These are phyloP conservation scores for Dicorynia guianensis DNA, from an alignment of 306 rosid species.

Conservation along the genomic window DNA sequence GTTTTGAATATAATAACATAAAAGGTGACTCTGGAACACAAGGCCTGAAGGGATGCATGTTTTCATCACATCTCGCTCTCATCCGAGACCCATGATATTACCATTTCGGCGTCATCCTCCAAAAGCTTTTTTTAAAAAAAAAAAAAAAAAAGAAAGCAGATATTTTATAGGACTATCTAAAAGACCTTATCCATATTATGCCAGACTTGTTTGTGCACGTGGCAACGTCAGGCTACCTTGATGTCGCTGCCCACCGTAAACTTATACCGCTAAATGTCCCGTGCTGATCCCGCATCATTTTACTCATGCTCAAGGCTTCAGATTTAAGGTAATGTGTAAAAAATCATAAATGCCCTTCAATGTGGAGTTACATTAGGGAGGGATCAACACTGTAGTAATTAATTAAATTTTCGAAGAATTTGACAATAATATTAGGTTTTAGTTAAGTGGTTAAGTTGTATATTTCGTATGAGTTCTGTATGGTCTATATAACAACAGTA, in stretches of 20 bases:
- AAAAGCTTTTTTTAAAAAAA: not conserved
- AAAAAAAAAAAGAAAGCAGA: not conserved
- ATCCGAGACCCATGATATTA: not conserved
- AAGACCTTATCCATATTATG: conserved; percentile 43
- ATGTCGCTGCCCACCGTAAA: conserved; percentile 45
- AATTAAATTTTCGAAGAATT: not conserved
- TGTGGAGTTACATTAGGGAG: not conserved
- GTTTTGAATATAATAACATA: too few species aligned
- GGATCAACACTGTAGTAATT: not conserved
- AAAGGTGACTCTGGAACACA: too few species aligned
- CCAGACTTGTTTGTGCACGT: conserved; percentile 45
- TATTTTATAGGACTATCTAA: not conserved
- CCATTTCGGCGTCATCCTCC: not conserved
- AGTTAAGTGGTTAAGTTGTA: too few species aligned
- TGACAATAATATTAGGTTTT: too few species aligned
- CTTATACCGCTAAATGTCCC: not conserved
- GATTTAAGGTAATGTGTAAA: not conserved
- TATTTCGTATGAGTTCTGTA: too few species aligned
- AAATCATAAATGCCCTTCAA: conserved; percentile 38
- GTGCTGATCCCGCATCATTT: conserved; percentile 20
- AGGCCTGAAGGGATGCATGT: too few species aligned
- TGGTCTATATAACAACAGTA: too few species aligned
- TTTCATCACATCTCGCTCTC: not conserved
- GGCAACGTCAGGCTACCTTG: conserved; percentile 40
- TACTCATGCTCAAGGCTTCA: conserved; percentile 10